Conservation (phyloP, 805 yeast species). For the Pichia insulana region DNA sequence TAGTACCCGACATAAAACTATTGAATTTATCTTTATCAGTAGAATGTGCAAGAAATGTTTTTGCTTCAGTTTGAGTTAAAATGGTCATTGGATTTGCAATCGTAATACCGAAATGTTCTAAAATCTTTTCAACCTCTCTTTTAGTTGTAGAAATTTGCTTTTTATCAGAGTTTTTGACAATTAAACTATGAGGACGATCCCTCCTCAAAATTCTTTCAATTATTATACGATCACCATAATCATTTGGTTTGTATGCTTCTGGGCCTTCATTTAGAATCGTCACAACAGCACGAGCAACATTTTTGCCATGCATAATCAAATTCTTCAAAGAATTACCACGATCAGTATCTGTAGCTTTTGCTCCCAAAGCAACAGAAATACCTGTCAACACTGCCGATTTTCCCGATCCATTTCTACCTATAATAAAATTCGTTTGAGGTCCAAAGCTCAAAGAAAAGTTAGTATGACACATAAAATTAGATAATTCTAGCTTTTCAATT, state of each 20-base stretch:
- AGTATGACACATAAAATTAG: slow-evolving; percentile 86
- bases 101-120: slow-evolving; percentile 64
- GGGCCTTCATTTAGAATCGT: slow-evolving; percentile 54
- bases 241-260: slow-evolving; percentile 56
- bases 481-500: slow-evolving; percentile 51
- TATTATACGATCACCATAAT: slow-evolving; percentile 59
- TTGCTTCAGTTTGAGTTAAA: slow-evolving; percentile 88
- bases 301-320: slow-evolving; percentile 68
- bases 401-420: slow-evolving; percentile 89
- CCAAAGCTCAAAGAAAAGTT: slow-evolving; percentile 69
- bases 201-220: slow-evolving; percentile 59
- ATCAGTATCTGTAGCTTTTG: slow-evolving; percentile 78
- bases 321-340: slow-evolving; percentile 68
- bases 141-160: slow-evolving; percentile 51
- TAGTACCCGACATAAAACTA: slow-evolving; percentile 74
- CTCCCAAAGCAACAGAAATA: slow-evolving; percentile 79
- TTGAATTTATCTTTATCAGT: slow-evolving; percentile 64
- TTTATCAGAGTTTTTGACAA: slow-evolving; percentile 44
- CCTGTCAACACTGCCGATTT: slow-evolving; percentile 86
- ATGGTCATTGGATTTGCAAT: slow-evolving; percentile 89
- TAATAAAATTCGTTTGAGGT: slow-evolving; percentile 74
- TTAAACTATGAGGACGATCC: slow-evolving; percentile 45
- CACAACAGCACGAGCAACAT: slow-evolving; percentile 58
- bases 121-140: slow-evolving; percentile 55
- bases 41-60: slow-evolving; percentile 76